These are phyloP conservation scores for Glaciozyma antarctica DNA, from an alignment of 768 basidiomycete species.

Conservation along the genomic window DNA sequence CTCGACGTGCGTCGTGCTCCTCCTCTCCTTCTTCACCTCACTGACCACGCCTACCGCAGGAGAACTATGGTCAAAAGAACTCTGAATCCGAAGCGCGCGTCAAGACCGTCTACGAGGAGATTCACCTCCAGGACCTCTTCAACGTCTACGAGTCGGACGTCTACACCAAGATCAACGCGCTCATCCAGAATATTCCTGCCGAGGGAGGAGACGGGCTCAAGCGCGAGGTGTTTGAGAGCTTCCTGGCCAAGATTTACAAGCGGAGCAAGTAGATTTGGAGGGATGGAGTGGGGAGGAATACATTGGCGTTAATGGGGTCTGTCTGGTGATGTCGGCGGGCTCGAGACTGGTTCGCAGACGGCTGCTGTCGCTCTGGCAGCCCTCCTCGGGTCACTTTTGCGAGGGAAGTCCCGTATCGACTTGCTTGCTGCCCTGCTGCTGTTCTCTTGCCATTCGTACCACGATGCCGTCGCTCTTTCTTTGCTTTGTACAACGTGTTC, in stretches of 20 bases:
- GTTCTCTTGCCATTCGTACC: no score
- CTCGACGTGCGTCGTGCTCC: conserved; percentile 41
- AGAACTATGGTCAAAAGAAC: conserved; percentile 57
- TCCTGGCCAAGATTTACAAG: conserved; percentile 46
- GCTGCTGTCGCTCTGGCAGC: no score
- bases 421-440: no score
- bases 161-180: conserved; percentile 54
- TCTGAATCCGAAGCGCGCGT: conserved; percentile 52
- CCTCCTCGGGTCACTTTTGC: no score
- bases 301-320: no score
- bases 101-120: conserved; percentile 61
- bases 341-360: no score
- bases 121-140: conserved; percentile 56
- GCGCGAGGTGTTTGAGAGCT: conserved; percentile 67
- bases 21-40: not conserved
- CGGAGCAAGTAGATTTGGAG: not conserved
- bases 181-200: conserved; percentile 56
- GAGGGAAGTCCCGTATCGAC: no score
- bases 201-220: conserved; percentile 43
- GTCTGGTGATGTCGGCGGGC: no score
- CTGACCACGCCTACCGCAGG: conserved; percentile 42
- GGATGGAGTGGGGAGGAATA: not conserved
- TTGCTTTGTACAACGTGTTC: no score
- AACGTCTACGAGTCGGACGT: conserved; percentile 65
- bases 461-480: no score